Conservation (phyloP, 371 early-diverging fungal species). For the Mortierella sp. region DNA sequence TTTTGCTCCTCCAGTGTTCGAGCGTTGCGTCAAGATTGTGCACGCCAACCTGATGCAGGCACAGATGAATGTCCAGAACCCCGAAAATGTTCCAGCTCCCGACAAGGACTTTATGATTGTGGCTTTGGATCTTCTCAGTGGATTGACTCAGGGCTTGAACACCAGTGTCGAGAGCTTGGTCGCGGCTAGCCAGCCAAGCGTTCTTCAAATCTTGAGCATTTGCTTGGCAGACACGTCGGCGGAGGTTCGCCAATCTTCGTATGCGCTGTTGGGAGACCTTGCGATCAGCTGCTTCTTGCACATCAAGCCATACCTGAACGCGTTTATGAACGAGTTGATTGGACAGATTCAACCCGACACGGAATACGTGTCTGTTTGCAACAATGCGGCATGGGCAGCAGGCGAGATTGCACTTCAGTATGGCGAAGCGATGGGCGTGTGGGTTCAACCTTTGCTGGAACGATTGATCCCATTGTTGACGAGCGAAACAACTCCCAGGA, state of each 20-base stretch:
- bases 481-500: conserved; percentile 70
- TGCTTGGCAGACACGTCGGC: conserved; percentile 82
- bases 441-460: conserved; percentile 81
- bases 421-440: conserved; percentile 57
- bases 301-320: conserved; percentile 76
- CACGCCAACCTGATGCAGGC: conserved; percentile 76
- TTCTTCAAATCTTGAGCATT: conserved; percentile 79
- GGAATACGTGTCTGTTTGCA: conserved; percentile 77
- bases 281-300: conserved; percentile 84
- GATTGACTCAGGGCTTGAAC: conserved; percentile 91
- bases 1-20: conserved; percentile 86
- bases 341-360: conserved; percentile 73
- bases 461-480: conserved; percentile 84
- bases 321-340: conserved; percentile 80
- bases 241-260: conserved; percentile 93
- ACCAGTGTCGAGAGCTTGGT: conserved; percentile 79
- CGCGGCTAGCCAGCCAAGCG: conserved; percentile 72
- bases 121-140: conserved; percentile 92
- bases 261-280: conserved; percentile 94
- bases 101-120: conserved; percentile 96
- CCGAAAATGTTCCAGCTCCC: conserved; percentile 71
- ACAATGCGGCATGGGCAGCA: conserved; percentile 95
- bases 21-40: conserved; percentile 86
- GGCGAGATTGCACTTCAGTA: conserved; percentile 93
- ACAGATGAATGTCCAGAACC: conserved; percentile 69